A percentile compares a stretch with the other conserved stretches of the same genome.
These are phyloP conservation scores for Filobasidium uniguttulatum DNA, from an alignment of 1,284 basidiomycete species.

Conservation along the genomic window DNA sequence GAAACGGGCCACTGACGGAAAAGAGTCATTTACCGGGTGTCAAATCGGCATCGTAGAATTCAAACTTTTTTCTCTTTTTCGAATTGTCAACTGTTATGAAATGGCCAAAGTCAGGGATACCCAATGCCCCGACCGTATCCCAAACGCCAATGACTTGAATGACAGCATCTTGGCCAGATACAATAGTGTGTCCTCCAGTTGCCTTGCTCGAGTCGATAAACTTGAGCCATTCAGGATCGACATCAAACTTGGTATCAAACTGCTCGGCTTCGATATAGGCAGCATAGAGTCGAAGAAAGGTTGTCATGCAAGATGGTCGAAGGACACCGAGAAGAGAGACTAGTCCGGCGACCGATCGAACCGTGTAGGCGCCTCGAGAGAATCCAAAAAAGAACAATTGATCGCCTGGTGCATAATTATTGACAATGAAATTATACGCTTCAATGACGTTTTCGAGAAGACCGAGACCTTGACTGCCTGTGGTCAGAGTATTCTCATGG, in stretches of 20 bases:
- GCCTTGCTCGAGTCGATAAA: no score
- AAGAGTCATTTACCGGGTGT: slow-evolving; percentile 18
- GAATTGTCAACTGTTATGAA: slow-evolving; percentile 3
- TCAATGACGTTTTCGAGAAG: slow-evolving; percentile 18
- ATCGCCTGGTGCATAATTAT: slow-evolving; percentile 25
- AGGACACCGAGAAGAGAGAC: slow-evolving; percentile 18
- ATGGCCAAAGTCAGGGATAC: slow-evolving; percentile 8
- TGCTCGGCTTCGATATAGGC: slow-evolving; percentile 1
- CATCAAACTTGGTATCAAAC: not conserved
- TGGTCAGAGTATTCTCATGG: no score
- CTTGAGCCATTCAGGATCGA: no score
- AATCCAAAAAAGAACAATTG: slow-evolving; percentile 39
- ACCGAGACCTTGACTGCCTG: slow-evolving; percentile 15
- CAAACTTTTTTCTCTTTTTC: not conserved
- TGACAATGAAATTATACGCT: slow-evolving; percentile 21
- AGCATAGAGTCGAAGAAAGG: slow-evolving; percentile 2
- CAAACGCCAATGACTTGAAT: slow-evolving; percentile 9
- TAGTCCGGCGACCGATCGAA: slow-evolving; percentile 36
- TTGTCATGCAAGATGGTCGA: slow-evolving; percentile 1
- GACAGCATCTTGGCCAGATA: not conserved
- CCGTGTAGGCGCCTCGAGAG: slow-evolving; percentile 36
- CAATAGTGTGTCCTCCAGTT: slow-evolving; percentile 1
- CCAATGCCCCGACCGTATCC: slow-evolving; percentile 7
- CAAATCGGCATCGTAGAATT: slow-evolving; percentile 11
- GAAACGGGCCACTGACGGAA: slow-evolving; percentile 18